phyloP scores from a whole-genome alignment of 2,329 filamentous ascomycete species.

The Claviceps maximensis region DNA sequence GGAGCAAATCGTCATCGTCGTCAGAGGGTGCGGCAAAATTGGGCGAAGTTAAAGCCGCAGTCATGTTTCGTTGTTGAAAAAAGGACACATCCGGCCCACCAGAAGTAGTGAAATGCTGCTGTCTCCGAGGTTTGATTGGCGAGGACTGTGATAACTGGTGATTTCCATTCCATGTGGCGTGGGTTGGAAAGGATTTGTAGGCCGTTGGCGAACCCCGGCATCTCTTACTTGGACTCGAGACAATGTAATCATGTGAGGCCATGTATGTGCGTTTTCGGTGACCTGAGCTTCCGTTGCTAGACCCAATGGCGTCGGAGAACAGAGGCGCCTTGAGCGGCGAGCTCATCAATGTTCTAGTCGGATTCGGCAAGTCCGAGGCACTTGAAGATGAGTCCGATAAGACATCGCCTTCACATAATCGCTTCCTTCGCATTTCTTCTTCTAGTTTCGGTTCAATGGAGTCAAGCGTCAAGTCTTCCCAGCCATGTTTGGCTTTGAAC shows the following conservation, averaged over 20 bases:
- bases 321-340: constrained; percentile 72
- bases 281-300: constrained; percentile 53
- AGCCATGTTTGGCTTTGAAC: constrained; percentile 93
- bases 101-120: constrained; percentile 60
- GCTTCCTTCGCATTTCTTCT: constrained; percentile 62
- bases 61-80: constrained; percentile 57
- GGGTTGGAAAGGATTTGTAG: constrained; percentile 41
- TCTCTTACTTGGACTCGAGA: constrained; percentile 53
- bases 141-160: constrained; percentile 76
- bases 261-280: constrained; percentile 52
- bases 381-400: constrained; percentile 80
- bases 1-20: constrained; percentile 73
- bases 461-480: constrained; percentile 79
- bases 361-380: constrained; percentile 63
- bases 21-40: constrained; percentile 54
- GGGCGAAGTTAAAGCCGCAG: constrained; percentile 46
- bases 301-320: constrained; percentile 71
- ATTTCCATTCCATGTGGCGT: constrained; percentile 60
- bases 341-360: constrained; percentile 58
- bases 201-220: constrained; percentile 49
- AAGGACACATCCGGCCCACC: constrained; percentile 65
- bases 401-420: constrained; percentile 56
- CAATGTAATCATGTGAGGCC: constrained; percentile 40
- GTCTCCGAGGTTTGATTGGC: constrained; percentile 64
- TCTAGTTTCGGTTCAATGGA: constrained; percentile 75